Percentiles rank a stretch among this genome's conserved stretches.
These are phyloP conservation scores for Taphrina populina DNA, from an alignment of 1,139 yeast genomes.

Conservation along the genomic window DNA sequence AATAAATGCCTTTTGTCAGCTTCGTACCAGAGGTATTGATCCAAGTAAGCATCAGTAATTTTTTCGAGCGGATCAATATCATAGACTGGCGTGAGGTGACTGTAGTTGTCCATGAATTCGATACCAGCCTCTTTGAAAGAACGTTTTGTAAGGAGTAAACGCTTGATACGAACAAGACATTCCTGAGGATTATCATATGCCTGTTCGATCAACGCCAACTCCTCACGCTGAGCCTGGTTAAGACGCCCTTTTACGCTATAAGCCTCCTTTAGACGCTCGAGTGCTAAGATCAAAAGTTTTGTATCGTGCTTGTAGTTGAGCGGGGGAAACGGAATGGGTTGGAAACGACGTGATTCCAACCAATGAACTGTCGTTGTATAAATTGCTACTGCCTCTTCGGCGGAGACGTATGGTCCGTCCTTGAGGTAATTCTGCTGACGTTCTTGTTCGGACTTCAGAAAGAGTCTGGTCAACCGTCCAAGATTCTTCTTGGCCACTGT, in stretches of 20 bases:
- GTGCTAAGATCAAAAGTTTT: slow-evolving; percentile 78
- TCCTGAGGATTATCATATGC: slow-evolving; percentile 98
- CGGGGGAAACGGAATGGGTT: slow-evolving; percentile 93
- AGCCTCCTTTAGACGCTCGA: slow-evolving; percentile 81
- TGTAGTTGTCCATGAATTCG: slow-evolving; percentile 90
- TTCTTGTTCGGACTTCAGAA: slow-evolving; percentile 91
- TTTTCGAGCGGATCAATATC: slow-evolving; percentile 88
- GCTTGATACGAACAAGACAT: slow-evolving; percentile 78
- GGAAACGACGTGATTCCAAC: slow-evolving; percentile 81
- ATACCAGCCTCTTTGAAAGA: slow-evolving; percentile 86
- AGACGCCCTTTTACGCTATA: slow-evolving; percentile 80
- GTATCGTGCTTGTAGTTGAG: slow-evolving; percentile 90
- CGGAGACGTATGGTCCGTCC: slow-evolving; percentile 82
- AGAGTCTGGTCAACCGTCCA: slow-evolving; percentile 84
- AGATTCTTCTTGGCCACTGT: slow-evolving; percentile 89
- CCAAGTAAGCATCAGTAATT: slow-evolving; percentile 92
- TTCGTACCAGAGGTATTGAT: slow-evolving; percentile 95
- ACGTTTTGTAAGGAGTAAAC: slow-evolving; percentile 78
- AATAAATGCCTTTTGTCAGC: slow-evolving; percentile 82
- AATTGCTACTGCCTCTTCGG: slow-evolving; percentile 83
- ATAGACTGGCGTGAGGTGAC: slow-evolving; percentile 80
- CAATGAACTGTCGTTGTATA: slow-evolving; percentile 87
- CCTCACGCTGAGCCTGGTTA: slow-evolving; percentile 87
- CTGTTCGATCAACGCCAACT: slow-evolving; percentile 86
- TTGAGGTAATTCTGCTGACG: slow-evolving; percentile 76